Evolutionary conservation across 805 yeast genomes (phyloP), one percentile per base, ranked within the genome.

Genomic region (Saturnispora besseyi): DNA sequence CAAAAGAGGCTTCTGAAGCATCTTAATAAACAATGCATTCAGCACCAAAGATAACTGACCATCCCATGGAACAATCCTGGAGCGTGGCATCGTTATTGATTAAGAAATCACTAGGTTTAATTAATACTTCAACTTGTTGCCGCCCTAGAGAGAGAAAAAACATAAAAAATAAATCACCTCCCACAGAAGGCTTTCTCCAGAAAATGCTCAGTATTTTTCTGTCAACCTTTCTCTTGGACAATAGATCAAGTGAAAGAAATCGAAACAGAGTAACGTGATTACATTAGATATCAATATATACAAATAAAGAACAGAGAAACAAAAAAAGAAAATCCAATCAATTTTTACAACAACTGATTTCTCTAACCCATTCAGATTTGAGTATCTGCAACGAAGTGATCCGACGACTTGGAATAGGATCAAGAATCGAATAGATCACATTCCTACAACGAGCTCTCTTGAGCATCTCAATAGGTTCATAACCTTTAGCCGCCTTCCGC

Each of bases 311-410:
- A 15, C 24, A 15, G 28, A 6, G 6, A 26, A 15, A 28, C n/a
- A 10, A n/a, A 6, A 26, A 26, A 2, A 18, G 18, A 30, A 28
- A 29, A 30, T 22, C 6, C 18, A 40, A 12, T 43, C 29, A 42
- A 15, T 26, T 43, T 44, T 76, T 80, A 64, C 96, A 89, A 28
- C 87, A 81, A 51, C 70, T 75, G 54, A 91, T 89, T 62, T 87
- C 95, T 52, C 97, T 72, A 0, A 95, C 96, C 98, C 98, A 91
- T 66, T 93, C 98, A 63, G 93, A 83, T 61, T 85, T 89, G 62
- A 93, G 71, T 28, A 90, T 79, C 67, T 91, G 97, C 58, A 79
- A 79, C 12, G 95, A 95, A 26, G 86, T 90, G 55, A 93, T 85
- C 63, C 98, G 76, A 58, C 97, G 76, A 12, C 76, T 71, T 4